Base-by-base conservation (phyloP, 1,139 yeast species). In the Yamadazyma aaseri region DNA sequence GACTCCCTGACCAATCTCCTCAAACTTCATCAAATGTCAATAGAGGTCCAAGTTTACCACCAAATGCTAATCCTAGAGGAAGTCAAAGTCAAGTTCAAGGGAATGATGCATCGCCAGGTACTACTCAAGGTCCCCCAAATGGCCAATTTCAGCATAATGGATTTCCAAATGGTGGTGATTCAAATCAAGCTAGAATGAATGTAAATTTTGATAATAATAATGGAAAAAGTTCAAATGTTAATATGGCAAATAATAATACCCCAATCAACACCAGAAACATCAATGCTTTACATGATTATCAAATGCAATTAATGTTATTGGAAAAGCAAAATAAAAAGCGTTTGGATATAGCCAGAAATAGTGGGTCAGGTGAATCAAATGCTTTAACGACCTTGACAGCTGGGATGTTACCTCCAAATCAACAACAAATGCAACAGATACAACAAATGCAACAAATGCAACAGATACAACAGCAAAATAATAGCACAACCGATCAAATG, bases 241-340 rank as follows among this genome's bases (percentile, higher is more conserved):
- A 33, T 32, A 41, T 39, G 25, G 44, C 44, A 6, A 38, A 42
- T 21, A 33, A 39, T 17, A 31, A 34, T 25, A 31, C 37, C 22
- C 38, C 33, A 12, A 34, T 27, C 13, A 34, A 35, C 31, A 44
- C 41, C 34, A 52, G 63, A 33, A 68, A 65, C 45, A 55, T 58
- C 47, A 67, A 67, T 47, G 75, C 76, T 2, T 61, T 83, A 31
- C 84, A 80, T 43, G 90, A 83, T 53, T 84, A 84, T 55, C 92
- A 84, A 55, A 76, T 76, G 72, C 92, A 84, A 56, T 60, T 84
- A 44, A 75, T 83, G 78, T 56, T 81, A 28, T 60, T 84, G 40
- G 92, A 84, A 45, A 77, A 78, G 45, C 89, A 81, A 51, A 82
- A 82, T 55, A 81, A 80, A 54, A 78, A 77, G 53, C 67, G 82